Conservation (phyloP, 1,284 basidiomycete species). For the Heliocybe sulcata region DNA sequence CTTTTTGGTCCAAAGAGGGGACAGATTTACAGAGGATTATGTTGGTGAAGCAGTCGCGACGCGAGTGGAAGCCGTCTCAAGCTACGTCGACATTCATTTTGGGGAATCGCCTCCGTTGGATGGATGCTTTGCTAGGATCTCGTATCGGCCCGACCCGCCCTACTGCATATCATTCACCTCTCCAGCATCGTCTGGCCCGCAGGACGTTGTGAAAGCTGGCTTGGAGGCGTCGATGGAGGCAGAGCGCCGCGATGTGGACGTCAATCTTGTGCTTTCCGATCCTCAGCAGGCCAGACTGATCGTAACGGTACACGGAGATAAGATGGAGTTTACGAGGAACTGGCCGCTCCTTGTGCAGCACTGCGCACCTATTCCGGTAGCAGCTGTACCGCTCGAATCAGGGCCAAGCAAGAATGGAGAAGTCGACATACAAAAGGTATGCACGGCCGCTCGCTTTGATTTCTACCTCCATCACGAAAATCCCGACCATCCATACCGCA, state of each 20-base stretch:
- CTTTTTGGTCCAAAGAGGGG: conserved; percentile 2
- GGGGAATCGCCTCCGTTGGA: background rate
- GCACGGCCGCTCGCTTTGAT: background rate
- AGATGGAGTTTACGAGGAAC: background rate
- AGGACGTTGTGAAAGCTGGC: background rate
- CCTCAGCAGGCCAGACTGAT: background rate
- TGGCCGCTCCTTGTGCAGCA: background rate
- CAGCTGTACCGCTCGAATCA: background rate
- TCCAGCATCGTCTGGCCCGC: background rate
- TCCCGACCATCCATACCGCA: background rate
- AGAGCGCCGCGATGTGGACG: background rate
- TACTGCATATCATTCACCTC: background rate
- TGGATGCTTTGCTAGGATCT: background rate
- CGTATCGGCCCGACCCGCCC: background rate
- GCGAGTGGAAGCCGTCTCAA: background rate
- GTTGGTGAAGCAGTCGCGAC: background rate
- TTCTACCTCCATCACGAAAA: conserved; percentile 2
- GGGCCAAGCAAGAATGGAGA: background rate
- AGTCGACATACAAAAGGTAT: background rate
- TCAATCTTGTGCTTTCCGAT: background rate
- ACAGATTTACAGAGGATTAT: background rate
- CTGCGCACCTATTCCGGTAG: background rate
- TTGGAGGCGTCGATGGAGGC: background rate
- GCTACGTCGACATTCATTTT: background rate
- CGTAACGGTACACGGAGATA: background rate